Percentiles rank a stretch among this genome's conserved stretches.
These are phyloP conservation scores for Aphanomyces invadans DNA, from an alignment of 352 stramenopile genomes.

Conservation along the genomic window DNA sequence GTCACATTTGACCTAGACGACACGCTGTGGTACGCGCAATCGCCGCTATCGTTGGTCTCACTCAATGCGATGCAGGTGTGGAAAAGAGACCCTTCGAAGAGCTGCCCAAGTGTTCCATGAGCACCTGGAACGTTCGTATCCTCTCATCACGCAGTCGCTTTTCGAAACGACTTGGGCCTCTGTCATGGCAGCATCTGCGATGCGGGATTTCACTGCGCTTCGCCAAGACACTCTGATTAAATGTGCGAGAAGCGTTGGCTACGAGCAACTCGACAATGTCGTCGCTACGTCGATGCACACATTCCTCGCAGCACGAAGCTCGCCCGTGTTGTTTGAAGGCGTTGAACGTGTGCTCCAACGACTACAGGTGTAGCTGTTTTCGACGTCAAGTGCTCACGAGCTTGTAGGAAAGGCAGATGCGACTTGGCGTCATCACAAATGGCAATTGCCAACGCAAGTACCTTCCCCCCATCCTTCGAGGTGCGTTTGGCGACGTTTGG, in stretches of 20 bases:
- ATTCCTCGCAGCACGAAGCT: constrained; percentile 49
- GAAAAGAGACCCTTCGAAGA: constrained; percentile 39
- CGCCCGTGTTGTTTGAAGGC: constrained; percentile 53
- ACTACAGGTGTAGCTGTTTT: background rate
- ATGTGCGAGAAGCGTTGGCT: constrained; percentile 30
- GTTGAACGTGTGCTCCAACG: background rate
- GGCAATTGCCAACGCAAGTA: constrained; percentile 48
- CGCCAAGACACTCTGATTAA: constrained; percentile 47
- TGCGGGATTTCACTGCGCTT: constrained; percentile 64
- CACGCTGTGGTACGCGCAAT: constrained; percentile 45
- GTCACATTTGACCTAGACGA: constrained; percentile 78
- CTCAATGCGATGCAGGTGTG: constrained; percentile 19
- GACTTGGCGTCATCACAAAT: constrained; percentile 64
- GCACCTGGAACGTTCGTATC: constrained; percentile 27
- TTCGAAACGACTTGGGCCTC: background rate
- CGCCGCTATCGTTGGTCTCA: background rate
- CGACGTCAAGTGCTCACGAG: too few species aligned
- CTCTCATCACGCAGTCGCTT: background rate
- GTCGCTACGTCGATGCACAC: constrained; percentile 48
- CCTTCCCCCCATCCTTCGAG: constrained; percentile 39
- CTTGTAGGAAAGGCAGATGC: background rate
- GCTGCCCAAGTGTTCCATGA: constrained; percentile 45
- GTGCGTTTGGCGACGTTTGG: constrained; percentile 42
- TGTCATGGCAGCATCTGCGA: constrained; percentile 16
- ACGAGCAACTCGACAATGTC: constrained; percentile 26